A percentile compares a stretch with the other conserved stretches of the same genome.
phyloP scores from a whole-genome alignment of 768 basidiomycete species.

The Lactarius trivialis region DNA sequence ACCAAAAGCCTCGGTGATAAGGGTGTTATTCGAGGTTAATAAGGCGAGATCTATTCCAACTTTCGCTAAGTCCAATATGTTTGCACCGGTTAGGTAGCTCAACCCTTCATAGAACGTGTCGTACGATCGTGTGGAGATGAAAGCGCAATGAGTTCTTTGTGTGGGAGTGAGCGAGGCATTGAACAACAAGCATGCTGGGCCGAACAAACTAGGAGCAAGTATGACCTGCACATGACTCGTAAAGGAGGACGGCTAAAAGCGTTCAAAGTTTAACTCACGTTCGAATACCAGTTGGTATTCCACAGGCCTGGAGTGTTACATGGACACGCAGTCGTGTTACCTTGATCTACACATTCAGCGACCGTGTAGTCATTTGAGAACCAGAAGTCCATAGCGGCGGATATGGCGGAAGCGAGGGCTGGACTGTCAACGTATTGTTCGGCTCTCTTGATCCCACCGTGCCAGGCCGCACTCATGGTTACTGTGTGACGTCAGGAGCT shows the following conservation, averaged over 20 bases:
- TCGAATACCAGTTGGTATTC: conserved; percentile 23
- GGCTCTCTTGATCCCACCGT: conserved; percentile 21
- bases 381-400: conserved; percentile 29
- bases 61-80: conserved; percentile 55
- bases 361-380: conserved; percentile 28
- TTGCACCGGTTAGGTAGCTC: conserved; percentile 55
- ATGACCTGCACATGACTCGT: conserved; percentile 16
- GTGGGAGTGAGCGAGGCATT: conserved; percentile 15
- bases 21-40: conserved; percentile 32
- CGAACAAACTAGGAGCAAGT: conserved; percentile 18
- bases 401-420: conserved; percentile 21
- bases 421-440: conserved; percentile 15
- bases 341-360: conserved; percentile 26
- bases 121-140: conserved; percentile 19
- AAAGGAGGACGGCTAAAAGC: background rate
- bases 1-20: conserved; percentile 44
- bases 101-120: conserved; percentile 20
- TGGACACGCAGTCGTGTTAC: conserved; percentile 27
- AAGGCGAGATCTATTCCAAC: conserved; percentile 26
- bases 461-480: conserved; percentile 25
- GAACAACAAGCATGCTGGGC: conserved; percentile 19
- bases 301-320: conserved; percentile 28
- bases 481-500: conserved; percentile 12
- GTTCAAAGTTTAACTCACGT: conserved; percentile 6
- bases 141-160: conserved; percentile 13